Evolutionary conservation across 192 early-diverging fungal genomes (phyloP).

Genomic region (Backusella liffmaniae): DNA sequence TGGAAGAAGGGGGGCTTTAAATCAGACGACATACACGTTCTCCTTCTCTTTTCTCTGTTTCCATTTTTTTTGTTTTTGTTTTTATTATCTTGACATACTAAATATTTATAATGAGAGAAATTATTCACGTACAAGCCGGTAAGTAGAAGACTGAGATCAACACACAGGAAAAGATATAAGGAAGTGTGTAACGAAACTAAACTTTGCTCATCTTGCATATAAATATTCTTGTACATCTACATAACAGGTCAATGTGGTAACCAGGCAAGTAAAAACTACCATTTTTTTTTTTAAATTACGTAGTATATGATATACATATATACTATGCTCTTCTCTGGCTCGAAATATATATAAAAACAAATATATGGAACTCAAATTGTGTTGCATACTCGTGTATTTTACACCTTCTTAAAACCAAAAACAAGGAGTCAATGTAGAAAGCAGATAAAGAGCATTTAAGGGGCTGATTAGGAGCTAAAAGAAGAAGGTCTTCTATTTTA

Average conservation of each 20-base stretch:
- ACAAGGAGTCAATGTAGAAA: background rate
- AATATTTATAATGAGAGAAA: constrained; percentile 51
- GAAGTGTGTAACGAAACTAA: background rate
- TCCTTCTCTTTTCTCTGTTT: background rate
- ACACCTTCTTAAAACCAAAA: background rate
- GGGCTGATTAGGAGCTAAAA: background rate
- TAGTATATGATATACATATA: background rate
- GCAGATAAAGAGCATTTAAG: background rate
- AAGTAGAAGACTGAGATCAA: constrained; percentile 14
- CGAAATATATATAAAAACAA: background rate
- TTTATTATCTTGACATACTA: background rate
- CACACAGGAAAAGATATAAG: background rate
- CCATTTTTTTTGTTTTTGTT: background rate
- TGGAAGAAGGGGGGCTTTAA: constrained; percentile 1
- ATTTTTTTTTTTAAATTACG: background rate
- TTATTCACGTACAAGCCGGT: constrained; percentile 58
- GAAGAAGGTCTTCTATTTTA: background rate
- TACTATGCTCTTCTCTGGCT: background rate
- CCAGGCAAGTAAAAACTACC: constrained; percentile 14
- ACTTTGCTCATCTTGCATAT: background rate
- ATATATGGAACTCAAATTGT: background rate
- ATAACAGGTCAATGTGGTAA: constrained; percentile 56
- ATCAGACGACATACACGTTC: constrained; percentile 8
- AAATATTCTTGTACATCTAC: constrained; percentile 8
- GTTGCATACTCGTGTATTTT: background rate